Base-by-base conservation (phyloP, 148 eudicot genomes). In the Oxyria digyna region DNA sequence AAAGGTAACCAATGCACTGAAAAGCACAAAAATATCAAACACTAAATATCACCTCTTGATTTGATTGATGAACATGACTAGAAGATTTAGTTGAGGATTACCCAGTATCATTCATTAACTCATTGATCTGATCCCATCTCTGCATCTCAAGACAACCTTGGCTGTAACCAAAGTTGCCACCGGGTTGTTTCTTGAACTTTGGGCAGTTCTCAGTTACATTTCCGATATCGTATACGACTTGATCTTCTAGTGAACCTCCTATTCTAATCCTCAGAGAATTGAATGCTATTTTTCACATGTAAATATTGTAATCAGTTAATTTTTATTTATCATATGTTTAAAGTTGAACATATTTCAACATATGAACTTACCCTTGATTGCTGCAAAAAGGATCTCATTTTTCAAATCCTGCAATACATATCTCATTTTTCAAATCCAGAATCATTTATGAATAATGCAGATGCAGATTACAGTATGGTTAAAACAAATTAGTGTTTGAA, bases 161-260 rank as follows among this genome's bases (percentile, higher is more conserved):
- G 48, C 76, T 77, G 42, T 81, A 83, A 18, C 85, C 85, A 38
- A 83, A 86, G 59, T 72, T 0, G 7, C 75, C 72, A 35, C 14
- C 67, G 6, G 52, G 20, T 68, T 43, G 35, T 1, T 48, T 72
- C 2, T 68, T 67, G 71, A 85, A 75, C 4, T 41, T 64, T 38
- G 77, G 74, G 70, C 89, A 85, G 26, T 70, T 55, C 20, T 27
- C 37, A 13, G 17, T 26, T 3, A 70, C 40, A 0, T 24, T 13
- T 71, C 84, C 87, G 13, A 74, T 78, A 18, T 81, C 40, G 71
- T 81, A 84, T 14, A 79, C 6, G 4, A 84, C 71, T 42, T 78
- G 84, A 69, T 86, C 91, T 81, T 86, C 79, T 37, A 86, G 31
- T 14, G 91, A 79, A 0, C 91, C 87, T 70, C 91, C 91, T 3